Evolutionary conservation across 495 filamentous ascomycete species (phyloP).

Genomic region (Penicillium argentinense): DNA sequence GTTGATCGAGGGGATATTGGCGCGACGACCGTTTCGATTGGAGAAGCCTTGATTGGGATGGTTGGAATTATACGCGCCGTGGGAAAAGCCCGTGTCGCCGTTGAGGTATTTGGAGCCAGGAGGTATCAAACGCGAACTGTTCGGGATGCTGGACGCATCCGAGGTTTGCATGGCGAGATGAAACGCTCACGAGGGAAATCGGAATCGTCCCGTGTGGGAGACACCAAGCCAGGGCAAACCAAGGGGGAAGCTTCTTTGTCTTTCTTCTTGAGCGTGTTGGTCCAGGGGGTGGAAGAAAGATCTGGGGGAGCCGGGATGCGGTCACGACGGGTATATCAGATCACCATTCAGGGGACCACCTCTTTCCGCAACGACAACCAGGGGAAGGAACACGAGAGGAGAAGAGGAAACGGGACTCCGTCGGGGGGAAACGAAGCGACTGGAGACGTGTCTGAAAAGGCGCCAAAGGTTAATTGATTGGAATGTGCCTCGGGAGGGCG

Average conservation of each 20-base stretch:
- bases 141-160: slow-evolving; percentile 60
- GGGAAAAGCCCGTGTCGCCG: slow-evolving; percentile 82
- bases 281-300: slow-evolving; percentile 61
- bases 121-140: slow-evolving; percentile 49
- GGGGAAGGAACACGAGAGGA: slow-evolving; percentile 25
- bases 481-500: not conserved
- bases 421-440: slow-evolving; percentile 33
- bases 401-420: slow-evolving; percentile 31
- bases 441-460: slow-evolving; percentile 28
- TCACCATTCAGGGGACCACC: slow-evolving; percentile 16
- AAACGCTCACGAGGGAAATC: slow-evolving; percentile 5
- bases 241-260: too few relatives aligned
- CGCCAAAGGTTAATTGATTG: slow-evolving; percentile 16
- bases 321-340: slow-evolving; percentile 5
- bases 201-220: slow-evolving; percentile 2
- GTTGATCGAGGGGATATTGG: slow-evolving; percentile 92
- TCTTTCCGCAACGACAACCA: not conserved
- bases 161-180: slow-evolving; percentile 80
- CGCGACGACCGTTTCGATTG: slow-evolving; percentile 77
- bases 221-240: slow-evolving; percentile 4
- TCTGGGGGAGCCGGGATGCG: not conserved
- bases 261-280: too few relatives aligned
- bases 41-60: slow-evolving; percentile 67
- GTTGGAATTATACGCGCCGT: slow-evolving; percentile 85
- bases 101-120: slow-evolving; percentile 67